Evolutionary conservation across 768 basidiomycete species (phyloP).

Genomic region (Amanita molliuscula): DNA sequence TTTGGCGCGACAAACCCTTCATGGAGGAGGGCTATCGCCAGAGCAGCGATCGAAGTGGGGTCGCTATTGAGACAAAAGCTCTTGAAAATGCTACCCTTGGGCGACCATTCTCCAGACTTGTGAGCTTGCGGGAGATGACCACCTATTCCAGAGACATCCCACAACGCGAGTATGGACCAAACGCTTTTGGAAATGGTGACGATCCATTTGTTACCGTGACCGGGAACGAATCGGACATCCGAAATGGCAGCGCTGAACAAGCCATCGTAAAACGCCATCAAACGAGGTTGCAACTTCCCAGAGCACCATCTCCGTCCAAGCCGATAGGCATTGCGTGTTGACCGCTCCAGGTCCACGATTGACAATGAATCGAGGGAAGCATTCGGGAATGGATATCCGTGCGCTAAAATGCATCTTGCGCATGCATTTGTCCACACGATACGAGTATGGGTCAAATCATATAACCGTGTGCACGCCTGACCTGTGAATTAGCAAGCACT

Average conservation of each 20-base stretch:
- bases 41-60: constrained; percentile 27
- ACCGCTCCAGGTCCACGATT: constrained; percentile 32
- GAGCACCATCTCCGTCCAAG: constrained; percentile 42
- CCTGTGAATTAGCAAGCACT: background rate
- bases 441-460: constrained; percentile 31
- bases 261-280: constrained; percentile 17
- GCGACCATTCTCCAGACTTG: constrained; percentile 42
- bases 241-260: constrained; percentile 34
- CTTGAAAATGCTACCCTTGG: constrained; percentile 40
- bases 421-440: constrained; percentile 50
- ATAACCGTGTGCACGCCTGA: constrained; percentile 44
- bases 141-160: constrained; percentile 29
- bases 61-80: constrained; percentile 42
- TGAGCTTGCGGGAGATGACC: constrained; percentile 6
- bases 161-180: constrained; percentile 49
- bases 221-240: constrained; percentile 44
- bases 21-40: constrained; percentile 41
- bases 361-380: constrained; percentile 24
- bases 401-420: constrained; percentile 27
- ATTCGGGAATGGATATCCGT: constrained; percentile 41
- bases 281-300: constrained; percentile 7
- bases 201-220: constrained; percentile 30
- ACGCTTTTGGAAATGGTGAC: constrained; percentile 47
- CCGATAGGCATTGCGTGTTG: constrained; percentile 30
- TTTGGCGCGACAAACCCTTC: constrained; percentile 29